Base-by-base conservation (phyloP, 2,329 filamentous ascomycete genomes). In the Sporothrix variecibatus region DNA sequence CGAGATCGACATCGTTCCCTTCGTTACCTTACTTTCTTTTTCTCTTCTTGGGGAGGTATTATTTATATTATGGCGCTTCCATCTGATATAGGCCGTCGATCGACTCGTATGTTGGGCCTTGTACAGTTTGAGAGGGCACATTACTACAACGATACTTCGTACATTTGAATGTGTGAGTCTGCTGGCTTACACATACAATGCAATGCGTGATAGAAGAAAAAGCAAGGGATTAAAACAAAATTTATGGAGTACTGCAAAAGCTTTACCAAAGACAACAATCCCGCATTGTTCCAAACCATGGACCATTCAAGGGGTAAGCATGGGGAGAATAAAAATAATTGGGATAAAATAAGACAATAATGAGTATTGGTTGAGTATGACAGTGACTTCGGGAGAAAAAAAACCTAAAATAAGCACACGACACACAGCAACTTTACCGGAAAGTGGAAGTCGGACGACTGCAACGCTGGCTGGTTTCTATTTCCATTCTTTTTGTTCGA, bases 391-490 rank as follows among this genome's bases (percentile, higher is more conserved):
- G 20, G 49, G 20, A 49, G 17, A 49, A 49, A n/a, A n/a, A n/a
- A n/a, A n/a, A n/a, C n/a, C 46, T 20, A 49, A 49, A 49, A 49
- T 2, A 53, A 23, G 7, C n/a, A 53, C 17, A 53, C 2, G 20
- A 23, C 49, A 53, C 20, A 2, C 20, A 23, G 20, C 49, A 6
- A 31, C 26, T 11, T 40, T 60, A 20, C 34, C 60, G 26, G 53
- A 15, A 58, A 20, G 34, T 40, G 20, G n/a, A 64, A 1, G 34
- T 40, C 60, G 34, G 34, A 40, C 9, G 60, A 34, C n/a, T 64
- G 60, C 31, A 40, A 64, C 60, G 60, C 60, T 64, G 53, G 53
- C 53, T 58, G 60, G 60, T 64, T 64, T 64, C 34, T 40, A 64
- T 64, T 64, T 23, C 60, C 60, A 23, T 64, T 40, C 34, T 43